Evolutionary conservation across 495 filamentous ascomycete genomes (phyloP), one percentile per base, ranked within the genome.

Genomic region (Beverwykella pulmonaria): DNA sequence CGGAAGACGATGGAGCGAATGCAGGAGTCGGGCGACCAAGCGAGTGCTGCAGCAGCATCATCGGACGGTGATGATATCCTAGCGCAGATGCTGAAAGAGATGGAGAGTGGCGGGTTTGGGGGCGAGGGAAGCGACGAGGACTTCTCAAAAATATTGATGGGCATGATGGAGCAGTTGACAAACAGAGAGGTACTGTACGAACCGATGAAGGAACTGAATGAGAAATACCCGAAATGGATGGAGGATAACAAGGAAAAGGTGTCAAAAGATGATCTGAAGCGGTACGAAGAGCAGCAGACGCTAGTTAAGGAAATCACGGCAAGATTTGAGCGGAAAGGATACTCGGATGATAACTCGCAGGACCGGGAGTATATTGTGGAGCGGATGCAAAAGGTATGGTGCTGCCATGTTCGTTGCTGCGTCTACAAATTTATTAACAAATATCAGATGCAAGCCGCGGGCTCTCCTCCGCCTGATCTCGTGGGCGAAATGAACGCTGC

Each of bases 161-260:
- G 89, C 27, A 96, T 97, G 92, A 98, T 98, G 93, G 92, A 98
- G 77, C 92, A 98, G 76, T 80, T 98, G 60, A 97, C 94, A 1
- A 95, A 94, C 73, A 98, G 96, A 80, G 94, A 98, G 73, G 96
- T 98, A 62, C 79, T 98, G 47, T 97, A 98, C 72, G 93, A 97
- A 79, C 94, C 94, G 17, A 97, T 98, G 93, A 96, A 94, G 80
- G 95, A 98, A 78, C 77, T 98, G 65, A 80, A 93, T 73, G 87
- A 89, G 25, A 97, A 97, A 77, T 98, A 93, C 73, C 92, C 90
- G 0, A 84, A 75, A 2, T 98, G 94, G 94, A 80, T 98, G 74
- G 83, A 82, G 67, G 88, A 91, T 78, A 93, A 97, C 73, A 82
- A 80, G 66, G 82, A 73, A 7, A 88, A 82, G 59, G 77, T 87